A percentile compares a stretch with the other conserved stretches of the same genome.
phyloP scores from a whole-genome alignment of 805 yeast species.

The Ogataea degrootiae region DNA sequence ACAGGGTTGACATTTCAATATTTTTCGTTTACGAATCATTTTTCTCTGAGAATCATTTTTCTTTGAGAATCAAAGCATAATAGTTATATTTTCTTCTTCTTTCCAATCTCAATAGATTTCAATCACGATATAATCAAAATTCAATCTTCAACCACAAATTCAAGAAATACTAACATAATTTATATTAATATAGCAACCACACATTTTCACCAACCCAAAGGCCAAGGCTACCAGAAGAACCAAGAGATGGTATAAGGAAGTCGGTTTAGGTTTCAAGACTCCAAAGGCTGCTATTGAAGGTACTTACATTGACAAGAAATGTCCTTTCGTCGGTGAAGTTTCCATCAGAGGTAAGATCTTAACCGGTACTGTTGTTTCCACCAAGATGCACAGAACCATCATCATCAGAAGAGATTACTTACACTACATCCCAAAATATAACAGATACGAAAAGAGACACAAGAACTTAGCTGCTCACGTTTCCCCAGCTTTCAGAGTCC shows the following conservation, averaged over 20 bases:
- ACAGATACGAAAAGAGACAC: slow-evolving; percentile 99
- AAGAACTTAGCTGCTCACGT: slow-evolving; percentile 99
- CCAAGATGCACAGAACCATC: slow-evolving; percentile 99
- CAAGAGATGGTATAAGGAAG: slow-evolving; percentile 99
- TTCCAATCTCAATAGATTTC: too few species aligned
- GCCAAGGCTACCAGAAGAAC: slow-evolving; percentile 96
- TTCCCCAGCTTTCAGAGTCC: slow-evolving; percentile 99
- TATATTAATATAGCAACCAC: slow-evolving; percentile 76
- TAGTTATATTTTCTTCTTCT: too few species aligned
- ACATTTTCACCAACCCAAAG: slow-evolving; percentile 99
- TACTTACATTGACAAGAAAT: slow-evolving; percentile 98
- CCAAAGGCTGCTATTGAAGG: slow-evolving; percentile 98
- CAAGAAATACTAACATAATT: slow-evolving; percentile 1
- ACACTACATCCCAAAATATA: slow-evolving; percentile 99
- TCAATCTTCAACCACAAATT: background rate
- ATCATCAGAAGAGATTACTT: slow-evolving; percentile 99
- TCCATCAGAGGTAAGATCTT: slow-evolving; percentile 99
- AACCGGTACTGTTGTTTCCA: slow-evolving; percentile 99
- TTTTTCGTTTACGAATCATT: too few species aligned
- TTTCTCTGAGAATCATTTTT: too few species aligned
- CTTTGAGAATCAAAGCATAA: too few species aligned
- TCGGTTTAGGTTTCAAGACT: slow-evolving; percentile 99
- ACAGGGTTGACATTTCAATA: too few species aligned
- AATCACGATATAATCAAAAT: too few species aligned
- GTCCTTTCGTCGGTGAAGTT: slow-evolving; percentile 96